Percentiles rank a stretch among this genome's conserved stretches.
These are phyloP conservation scores for Lasiosphaeria hispida DNA, from an alignment of 495 filamentous ascomycete species.

Conservation along the genomic window DNA sequence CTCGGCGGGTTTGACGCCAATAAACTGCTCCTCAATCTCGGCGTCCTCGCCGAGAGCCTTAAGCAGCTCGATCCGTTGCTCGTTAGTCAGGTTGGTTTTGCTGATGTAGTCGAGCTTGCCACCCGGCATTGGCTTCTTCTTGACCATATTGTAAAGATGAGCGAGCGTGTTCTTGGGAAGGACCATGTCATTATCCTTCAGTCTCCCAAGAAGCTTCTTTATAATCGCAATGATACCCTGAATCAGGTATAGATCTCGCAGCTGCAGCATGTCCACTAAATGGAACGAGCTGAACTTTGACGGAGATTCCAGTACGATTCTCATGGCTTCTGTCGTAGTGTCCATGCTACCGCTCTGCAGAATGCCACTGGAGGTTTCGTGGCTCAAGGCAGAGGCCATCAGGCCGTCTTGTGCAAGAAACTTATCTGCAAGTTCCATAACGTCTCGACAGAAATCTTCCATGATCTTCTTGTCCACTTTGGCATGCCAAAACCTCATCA, in stretches of 20 bases:
- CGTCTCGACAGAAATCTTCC: constrained; percentile 89
- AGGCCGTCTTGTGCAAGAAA: constrained; percentile 81
- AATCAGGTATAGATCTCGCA: constrained; percentile 81
- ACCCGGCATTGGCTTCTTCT: constrained; percentile 26
- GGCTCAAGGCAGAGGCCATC: constrained; percentile 63
- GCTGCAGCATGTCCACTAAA: constrained; percentile 77
- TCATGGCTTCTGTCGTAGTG: constrained; percentile 46
- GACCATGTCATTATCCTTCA: constrained; percentile 67
- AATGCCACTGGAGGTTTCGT: constrained; percentile 36
- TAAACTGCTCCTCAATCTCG: constrained; percentile 44
- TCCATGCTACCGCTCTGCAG: constrained; percentile 39
- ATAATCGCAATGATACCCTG: constrained; percentile 63
- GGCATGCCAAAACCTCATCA: constrained; percentile 75
- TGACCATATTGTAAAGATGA: constrained; percentile 57
- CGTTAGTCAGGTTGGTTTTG: constrained; percentile 68
- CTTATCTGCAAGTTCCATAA: constrained; percentile 86
- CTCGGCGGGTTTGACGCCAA: constrained; percentile 51
- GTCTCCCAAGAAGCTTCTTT: constrained; percentile 67
- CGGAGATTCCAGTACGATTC: constrained; percentile 58
- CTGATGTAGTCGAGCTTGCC: constrained; percentile 47
- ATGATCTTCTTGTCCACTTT: constrained; percentile 67
- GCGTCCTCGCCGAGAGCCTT: constrained; percentile 75
- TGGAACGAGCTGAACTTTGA: constrained; percentile 56
- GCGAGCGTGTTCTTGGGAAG: constrained; percentile 60
- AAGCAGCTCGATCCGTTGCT: constrained; percentile 79